Base-by-base conservation (phyloP, 2,329 filamentous ascomycete species). In the Colletotrichum tabaci region DNA sequence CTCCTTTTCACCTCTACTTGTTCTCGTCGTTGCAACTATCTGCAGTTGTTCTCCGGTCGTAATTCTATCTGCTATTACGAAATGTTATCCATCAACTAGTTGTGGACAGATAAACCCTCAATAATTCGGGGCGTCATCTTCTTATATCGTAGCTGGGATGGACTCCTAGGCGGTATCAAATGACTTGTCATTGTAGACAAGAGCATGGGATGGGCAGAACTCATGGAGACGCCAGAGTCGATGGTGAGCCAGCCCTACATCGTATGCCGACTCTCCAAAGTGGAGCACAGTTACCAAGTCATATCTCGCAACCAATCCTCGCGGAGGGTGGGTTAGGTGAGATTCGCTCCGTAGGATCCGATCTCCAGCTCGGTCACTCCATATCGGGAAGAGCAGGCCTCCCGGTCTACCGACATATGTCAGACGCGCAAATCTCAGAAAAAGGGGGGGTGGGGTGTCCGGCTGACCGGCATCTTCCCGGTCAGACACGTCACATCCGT, bases 381-480 rank as follows among this genome's bases (percentile, higher is more conserved):
- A 6, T 60, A 60, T 60, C 57, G 57, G 57, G 57, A 15, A 30
- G 26, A n/a, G 23, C 40, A 12, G 3, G 21, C 40, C 38, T 46
- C 40, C 38, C 42, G 5, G 13, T 44, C 16, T 44, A n/a, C 30
- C 10, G 52, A 55, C 52, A 21, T 38, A 16, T 26, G 16, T 38
- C 30, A 13, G 18, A 10, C 35, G 35, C 35, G 9, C 35, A 38
- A 38, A 38, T 38, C 35, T 38, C 26, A 55, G 52, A 9, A 18
- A 26, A 13, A 15, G 16, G 7, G 23, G 13, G 49, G 6, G 6
- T 12, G 47, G 13, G 47, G 44, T 13, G n/a, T 9, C 10, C 35
- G 35, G 13, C 40, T 23, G 38, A 23, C 55, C 35, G n/a, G 55
- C 55, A 57, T 57, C 35, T 23, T 38, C 55, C 55, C n/a, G 38